Evolutionary conservation across 345 rosid species (phyloP), one percentile per base, ranked within the genome.

Genomic region (Mangifera indica): DNA sequence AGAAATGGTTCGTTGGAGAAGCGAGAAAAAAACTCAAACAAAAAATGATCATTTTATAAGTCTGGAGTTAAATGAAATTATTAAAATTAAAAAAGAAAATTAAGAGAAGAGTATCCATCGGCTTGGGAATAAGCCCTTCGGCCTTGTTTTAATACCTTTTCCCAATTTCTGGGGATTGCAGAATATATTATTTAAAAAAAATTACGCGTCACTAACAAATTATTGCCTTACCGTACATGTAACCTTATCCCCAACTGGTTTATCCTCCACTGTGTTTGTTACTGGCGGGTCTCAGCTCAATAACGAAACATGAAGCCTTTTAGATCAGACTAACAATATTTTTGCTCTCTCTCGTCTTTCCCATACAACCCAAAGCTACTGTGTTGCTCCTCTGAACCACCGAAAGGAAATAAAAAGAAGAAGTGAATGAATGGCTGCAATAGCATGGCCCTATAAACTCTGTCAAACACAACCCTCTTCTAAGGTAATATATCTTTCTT

Each of bases 341-440:
- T 13, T n/a, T 34, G 65, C 14, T n/a, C 58, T n/a, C 10, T 0
- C 24, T 60, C 24, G 42, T 37, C 42, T 37, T 37, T 37, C 42
- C 34, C 46, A 0, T 34, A 37, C 5, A 10, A 6, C 1, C 24
- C 66, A 11, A 56, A 56, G 25, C 25, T 56, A 10, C 60, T 22
- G 15, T 8, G 12, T 8, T 22, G 6, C 29, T 56, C 10, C 59
- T 42, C 55, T 46, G n/a, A 12, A 12, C 67, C 40, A 65, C 15
- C 17, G 18, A 20, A n/a, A 17, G 17, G 46, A 13, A 56, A 37
- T 3, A 42, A 42, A 65, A n/a, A n/a, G n/a, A n/a, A 3, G 17
- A 46, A 34, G 62, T 20, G 24, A 76, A 71, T 77, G 80, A 37
- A 37, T 37, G 42, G 80, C 80, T 77, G 60, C 72, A 8, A 59